Base-by-base conservation (phyloP, 257 asterid genomes). In the Cruciata laevipes region DNA sequence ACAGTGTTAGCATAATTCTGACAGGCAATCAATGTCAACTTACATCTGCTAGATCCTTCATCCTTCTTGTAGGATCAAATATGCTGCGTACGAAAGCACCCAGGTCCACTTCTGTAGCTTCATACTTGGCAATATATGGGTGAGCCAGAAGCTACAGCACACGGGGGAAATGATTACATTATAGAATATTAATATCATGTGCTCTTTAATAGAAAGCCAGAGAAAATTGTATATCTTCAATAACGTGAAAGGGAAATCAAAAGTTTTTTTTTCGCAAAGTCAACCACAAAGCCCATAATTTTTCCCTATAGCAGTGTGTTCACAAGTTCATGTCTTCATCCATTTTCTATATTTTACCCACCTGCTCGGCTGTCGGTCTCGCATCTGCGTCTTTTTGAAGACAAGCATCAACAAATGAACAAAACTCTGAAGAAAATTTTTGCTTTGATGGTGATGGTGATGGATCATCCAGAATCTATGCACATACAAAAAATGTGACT, bases 21-120 rank as follows among this genome's bases (percentile, higher is more conserved):
- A 63, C 25, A 38, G 73, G 23, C 49, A 69, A 55, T 17, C 61
- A 66, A 18, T 47, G 40, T 72, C 56, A 72, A 80, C 97, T 94
- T 76, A 94, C 99, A 82, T 94, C 99, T 66, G 96, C 99, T 44
- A 94, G 81, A 75, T 94, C 97, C 80, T 90, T 94, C 97, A 90
- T 83, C 86, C 87, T 82, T 80, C 82, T 88, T 33, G 84, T 78
- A 33, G 97, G 97, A 75, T 94, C 90, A 69, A 94, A 94, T 73
- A 86, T 86, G 74, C 83, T 77, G 77, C 83, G 88, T 73, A 94
- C 96, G 67, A 94, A 94, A 53, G 87, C 77, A 83, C 84, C 95
- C 80, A 94, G 84, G 84, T 94, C 83, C 8, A 88, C 86, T 18
- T 69, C 82, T 52, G 81, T 73, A 61, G 86, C 83, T 70, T 79